Evolutionary conservation across 2,329 filamentous ascomycete genomes (phyloP).

Genomic region (Dothiorella sarmentorum): DNA sequence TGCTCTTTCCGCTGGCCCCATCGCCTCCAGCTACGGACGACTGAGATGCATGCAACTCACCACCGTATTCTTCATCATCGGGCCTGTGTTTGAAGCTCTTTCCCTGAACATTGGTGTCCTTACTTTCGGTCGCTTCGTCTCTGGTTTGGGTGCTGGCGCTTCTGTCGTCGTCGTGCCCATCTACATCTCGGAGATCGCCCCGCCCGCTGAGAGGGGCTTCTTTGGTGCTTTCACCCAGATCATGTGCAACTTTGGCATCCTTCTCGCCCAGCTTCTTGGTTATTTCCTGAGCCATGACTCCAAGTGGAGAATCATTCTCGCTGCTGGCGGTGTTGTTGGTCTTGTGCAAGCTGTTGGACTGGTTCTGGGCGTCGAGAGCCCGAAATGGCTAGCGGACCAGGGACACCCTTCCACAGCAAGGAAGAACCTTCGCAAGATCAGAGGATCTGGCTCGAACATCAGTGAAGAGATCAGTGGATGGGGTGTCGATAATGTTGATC

Average conservation of each 20-base stretch:
- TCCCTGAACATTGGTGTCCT: slow-evolving; percentile 65
- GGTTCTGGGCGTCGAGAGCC: slow-evolving; percentile 74
- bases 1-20: slow-evolving; percentile 72
- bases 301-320: slow-evolving; percentile 82
- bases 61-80: slow-evolving; percentile 70
- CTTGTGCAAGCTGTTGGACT: slow-evolving; percentile 65
- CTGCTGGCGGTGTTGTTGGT: slow-evolving; percentile 66
- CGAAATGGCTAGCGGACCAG: slow-evolving; percentile 75
- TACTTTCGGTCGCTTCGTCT: slow-evolving; percentile 70
- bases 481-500: slow-evolving; percentile 32
- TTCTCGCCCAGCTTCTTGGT: slow-evolving; percentile 77
- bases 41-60: slow-evolving; percentile 73
- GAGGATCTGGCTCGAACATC: slow-evolving; percentile 66
- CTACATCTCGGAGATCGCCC: slow-evolving; percentile 90
- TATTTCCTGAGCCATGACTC: slow-evolving; percentile 79
- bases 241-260: slow-evolving; percentile 87
- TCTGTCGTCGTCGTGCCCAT: slow-evolving; percentile 90
- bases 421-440: slow-evolving; percentile 68
- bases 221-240: slow-evolving; percentile 86
- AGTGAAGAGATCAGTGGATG: slow-evolving; percentile 64
- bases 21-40: slow-evolving; percentile 75
- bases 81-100: slow-evolving; percentile 71
- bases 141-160: slow-evolving; percentile 81
- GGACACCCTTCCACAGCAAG: slow-evolving; percentile 60
- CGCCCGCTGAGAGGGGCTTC: slow-evolving; percentile 65